A percentile compares a stretch with the other conserved stretches of the same genome.
Conservation (phyloP, 2,329 filamentous ascomycete species). For the Ascochyta pisi region DNA sequence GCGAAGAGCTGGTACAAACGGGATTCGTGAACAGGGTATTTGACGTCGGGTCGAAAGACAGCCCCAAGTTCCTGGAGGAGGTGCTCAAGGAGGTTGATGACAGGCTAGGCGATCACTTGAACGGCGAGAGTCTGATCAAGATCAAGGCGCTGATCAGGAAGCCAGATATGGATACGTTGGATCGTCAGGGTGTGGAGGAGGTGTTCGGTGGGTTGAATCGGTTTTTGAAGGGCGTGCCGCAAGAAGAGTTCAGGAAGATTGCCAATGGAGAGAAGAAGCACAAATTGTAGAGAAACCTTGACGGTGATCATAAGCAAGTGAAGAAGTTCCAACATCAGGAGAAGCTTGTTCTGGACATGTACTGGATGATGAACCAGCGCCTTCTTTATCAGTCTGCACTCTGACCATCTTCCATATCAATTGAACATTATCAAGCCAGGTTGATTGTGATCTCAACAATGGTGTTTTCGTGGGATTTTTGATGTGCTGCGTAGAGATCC, state of each 20-base stretch:
- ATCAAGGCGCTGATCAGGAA: constrained; percentile 85
- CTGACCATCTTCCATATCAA: no score
- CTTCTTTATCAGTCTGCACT: no score
- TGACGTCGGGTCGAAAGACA: constrained; percentile 64
- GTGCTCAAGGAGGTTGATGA: constrained; percentile 85
- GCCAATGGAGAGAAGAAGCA: constrained; percentile 91
- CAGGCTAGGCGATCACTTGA: constrained; percentile 78
- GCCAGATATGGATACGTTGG: constrained; percentile 74
- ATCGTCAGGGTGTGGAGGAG: constrained; percentile 80
- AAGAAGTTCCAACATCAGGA: no score
- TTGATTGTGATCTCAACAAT: no score
- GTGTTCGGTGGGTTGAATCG: constrained; percentile 84
- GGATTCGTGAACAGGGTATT: constrained; percentile 92
- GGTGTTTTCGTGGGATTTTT: no score
- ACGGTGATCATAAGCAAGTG: no score
- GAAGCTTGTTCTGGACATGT: no score
- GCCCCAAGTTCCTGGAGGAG: constrained; percentile 68
- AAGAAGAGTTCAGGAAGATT: constrained; percentile 86
- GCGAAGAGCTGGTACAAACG: constrained; percentile 73
- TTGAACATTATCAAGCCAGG: no score
- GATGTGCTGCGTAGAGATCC: no score
- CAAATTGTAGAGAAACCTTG: constrained; percentile 68
- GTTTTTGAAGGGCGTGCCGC: constrained; percentile 80
- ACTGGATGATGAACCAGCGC: no score
- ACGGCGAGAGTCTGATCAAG: constrained; percentile 76